Conservation (phyloP, 768 basidiomycete genomes). For the Rhodocollybia butyracea region DNA sequence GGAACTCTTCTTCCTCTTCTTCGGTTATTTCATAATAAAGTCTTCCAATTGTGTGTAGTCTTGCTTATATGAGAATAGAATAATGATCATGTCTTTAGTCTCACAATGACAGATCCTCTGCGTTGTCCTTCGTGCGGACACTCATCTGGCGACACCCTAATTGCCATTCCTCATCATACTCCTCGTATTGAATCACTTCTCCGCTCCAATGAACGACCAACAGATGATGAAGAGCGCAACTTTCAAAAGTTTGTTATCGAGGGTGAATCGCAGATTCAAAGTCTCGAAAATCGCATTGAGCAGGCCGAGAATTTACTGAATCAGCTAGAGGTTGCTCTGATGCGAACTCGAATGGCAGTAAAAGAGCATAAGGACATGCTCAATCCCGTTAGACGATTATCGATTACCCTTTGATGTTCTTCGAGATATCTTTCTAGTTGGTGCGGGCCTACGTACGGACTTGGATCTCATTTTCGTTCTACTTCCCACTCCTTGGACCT, state of each 20-base stretch:
- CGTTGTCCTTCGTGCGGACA: not conserved
- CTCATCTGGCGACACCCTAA: not conserved
- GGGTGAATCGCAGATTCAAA: not conserved
- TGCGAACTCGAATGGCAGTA: not conserved
- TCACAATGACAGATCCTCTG: not conserved
- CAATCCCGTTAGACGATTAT: slow-evolving; percentile 1
- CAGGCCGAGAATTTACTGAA: not conserved
- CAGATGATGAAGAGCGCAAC: not conserved
- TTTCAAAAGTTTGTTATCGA: not conserved
- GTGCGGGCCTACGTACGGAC: not conserved
- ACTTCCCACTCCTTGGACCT: not conserved
- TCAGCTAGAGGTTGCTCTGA: not conserved
- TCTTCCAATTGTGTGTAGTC: too few relatives aligned
- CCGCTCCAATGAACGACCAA: not conserved
- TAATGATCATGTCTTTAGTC: not conserved
- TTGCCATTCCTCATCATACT: not conserved
- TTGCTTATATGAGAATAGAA: too few relatives aligned
- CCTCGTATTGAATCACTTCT: not conserved
- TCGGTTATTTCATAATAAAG: too few relatives aligned
- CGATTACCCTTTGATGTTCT: not conserved
- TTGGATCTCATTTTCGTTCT: not conserved
- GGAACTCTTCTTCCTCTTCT: too few relatives aligned
- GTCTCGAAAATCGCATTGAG: not conserved
- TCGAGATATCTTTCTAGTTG: not conserved
- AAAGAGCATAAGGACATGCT: not conserved